Conservation (phyloP, 2,329 filamentous ascomycete species). For the Thelonectria discophora region DNA sequence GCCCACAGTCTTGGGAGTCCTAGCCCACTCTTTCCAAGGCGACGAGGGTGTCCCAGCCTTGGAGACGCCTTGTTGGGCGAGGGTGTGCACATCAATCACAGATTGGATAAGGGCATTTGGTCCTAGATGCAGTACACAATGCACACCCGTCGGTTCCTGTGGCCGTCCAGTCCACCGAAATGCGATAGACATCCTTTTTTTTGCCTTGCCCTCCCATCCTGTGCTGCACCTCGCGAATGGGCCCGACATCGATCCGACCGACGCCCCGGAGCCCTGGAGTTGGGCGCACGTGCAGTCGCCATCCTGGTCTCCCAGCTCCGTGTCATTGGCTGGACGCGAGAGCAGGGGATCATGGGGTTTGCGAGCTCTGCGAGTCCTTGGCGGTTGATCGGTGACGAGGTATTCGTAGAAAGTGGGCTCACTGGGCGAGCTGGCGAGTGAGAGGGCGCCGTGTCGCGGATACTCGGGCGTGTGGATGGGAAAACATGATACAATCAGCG, state of each 20-base stretch:
- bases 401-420: too few species aligned
- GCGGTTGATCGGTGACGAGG: slow-evolving; percentile 9
- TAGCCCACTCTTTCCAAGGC: not conserved
- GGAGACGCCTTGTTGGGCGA: not conserved
- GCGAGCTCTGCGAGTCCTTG: not conserved
- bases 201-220: slow-evolving; percentile 6
- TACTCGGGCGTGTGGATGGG: slow-evolving; percentile 1
- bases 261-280: slow-evolving; percentile 16
- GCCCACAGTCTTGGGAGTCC: not conserved
- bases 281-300: slow-evolving; percentile 14
- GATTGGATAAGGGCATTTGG: not conserved
- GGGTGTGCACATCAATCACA: not conserved
- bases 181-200: not conserved
- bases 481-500: not conserved
- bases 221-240: slow-evolving; percentile 23
- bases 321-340: slow-evolving; percentile 10
- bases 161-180: slow-evolving; percentile 1
- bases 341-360: slow-evolving; percentile 10
- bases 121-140: not conserved
- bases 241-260: slow-evolving; percentile 36
- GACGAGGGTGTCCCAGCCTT: not conserved
- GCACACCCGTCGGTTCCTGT: too few species aligned
- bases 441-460: not conserved
- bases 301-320: slow-evolving; percentile 13
- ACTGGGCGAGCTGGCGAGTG: slow-evolving; percentile 4